Percentiles rank a stretch among this genome's conserved stretches.
These are phyloP conservation scores for Fistulinella cinereoalba DNA, from an alignment of 1,284 basidiomycete species.

Conservation along the genomic window DNA sequence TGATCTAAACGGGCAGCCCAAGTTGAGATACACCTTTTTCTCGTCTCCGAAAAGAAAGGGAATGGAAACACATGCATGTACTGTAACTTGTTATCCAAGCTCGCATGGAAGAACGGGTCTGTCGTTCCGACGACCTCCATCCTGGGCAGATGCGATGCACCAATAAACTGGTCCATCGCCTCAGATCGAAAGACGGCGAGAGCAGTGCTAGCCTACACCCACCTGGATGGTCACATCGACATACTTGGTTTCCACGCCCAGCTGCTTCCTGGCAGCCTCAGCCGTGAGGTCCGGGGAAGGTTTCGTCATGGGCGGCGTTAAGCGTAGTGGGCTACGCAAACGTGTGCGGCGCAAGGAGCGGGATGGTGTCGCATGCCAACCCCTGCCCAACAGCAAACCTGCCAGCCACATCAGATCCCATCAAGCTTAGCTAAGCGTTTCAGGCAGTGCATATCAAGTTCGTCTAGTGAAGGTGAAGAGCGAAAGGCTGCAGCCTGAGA, in stretches of 20 bases:
- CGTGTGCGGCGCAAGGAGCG: too few species aligned
- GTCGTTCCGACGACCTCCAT: constrained; percentile 66
- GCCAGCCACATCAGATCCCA: too few species aligned
- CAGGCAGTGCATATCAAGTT: too few species aligned
- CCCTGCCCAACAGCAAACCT: too few species aligned
- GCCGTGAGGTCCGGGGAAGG: too few species aligned
- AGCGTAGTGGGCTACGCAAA: too few species aligned
- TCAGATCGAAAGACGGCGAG: not conserved
- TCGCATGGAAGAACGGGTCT: constrained; percentile 71
- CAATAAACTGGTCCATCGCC: constrained; percentile 51
- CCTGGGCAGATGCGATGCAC: constrained; percentile 63
- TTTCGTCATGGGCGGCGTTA: too few species aligned
- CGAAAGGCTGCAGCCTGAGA: too few species aligned
- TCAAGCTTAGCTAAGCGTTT: too few species aligned
- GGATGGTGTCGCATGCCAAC: too few species aligned
- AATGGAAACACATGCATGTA: constrained; percentile 49
- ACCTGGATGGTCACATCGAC: constrained; percentile 31
- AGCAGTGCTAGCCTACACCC: not conserved
- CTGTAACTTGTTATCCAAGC: constrained; percentile 56
- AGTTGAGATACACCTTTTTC: constrained; percentile 1
- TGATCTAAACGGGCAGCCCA: constrained; percentile 49
- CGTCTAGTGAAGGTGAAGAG: too few species aligned
- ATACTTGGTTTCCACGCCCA: constrained; percentile 22
- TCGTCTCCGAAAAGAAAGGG: not conserved
- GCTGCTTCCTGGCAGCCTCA: constrained; percentile 1